These are phyloP conservation scores for Penicillium canariense DNA, from an alignment of 495 filamentous ascomycete genomes.

Conservation along the genomic window DNA sequence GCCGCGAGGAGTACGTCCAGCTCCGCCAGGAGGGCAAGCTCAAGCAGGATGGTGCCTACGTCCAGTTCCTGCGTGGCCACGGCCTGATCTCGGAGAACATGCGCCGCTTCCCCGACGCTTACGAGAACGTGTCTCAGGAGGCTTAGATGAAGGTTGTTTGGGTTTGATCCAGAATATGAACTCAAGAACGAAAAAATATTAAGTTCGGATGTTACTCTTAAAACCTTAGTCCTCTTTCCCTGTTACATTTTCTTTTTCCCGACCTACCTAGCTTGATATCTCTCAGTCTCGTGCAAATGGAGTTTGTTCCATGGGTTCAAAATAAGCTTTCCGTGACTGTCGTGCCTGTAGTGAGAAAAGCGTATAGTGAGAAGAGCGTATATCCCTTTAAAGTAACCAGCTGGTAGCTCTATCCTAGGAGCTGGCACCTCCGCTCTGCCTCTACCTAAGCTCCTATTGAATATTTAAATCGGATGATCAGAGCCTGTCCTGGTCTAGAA, in stretches of 20 bases:
- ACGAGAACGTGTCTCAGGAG: constrained; percentile 53
- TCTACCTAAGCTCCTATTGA: no score
- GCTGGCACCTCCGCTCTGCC: no score
- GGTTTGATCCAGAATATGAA: constrained; percentile 31
- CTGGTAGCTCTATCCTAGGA: no score
- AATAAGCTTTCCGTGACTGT: no score
- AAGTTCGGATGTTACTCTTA: constrained; percentile 27
- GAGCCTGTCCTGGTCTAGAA: no score
- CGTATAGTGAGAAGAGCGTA: no score
- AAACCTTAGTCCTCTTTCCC: constrained; percentile 1
- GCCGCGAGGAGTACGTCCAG: constrained; percentile 93
- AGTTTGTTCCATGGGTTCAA: constrained; percentile 30
- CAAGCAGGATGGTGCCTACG: constrained; percentile 95
- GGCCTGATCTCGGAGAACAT: constrained; percentile 85
- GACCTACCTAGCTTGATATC: constrained; percentile 26
- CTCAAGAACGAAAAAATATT: constrained; percentile 28
- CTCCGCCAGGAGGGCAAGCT: constrained; percentile 87
- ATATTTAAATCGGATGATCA: no score
- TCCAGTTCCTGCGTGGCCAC: constrained; percentile 94
- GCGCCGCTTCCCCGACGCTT: constrained; percentile 88
- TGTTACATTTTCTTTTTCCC: constrained; percentile 6
- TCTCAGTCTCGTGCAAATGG: constrained; percentile 26
- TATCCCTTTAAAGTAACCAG: no score
- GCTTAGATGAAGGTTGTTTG: constrained; percentile 43
- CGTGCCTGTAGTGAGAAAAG: no score